Evolutionary conservation across 805 yeast genomes (phyloP).

Genomic region (Saccharomycopsis oosterbeekiorum): DNA sequence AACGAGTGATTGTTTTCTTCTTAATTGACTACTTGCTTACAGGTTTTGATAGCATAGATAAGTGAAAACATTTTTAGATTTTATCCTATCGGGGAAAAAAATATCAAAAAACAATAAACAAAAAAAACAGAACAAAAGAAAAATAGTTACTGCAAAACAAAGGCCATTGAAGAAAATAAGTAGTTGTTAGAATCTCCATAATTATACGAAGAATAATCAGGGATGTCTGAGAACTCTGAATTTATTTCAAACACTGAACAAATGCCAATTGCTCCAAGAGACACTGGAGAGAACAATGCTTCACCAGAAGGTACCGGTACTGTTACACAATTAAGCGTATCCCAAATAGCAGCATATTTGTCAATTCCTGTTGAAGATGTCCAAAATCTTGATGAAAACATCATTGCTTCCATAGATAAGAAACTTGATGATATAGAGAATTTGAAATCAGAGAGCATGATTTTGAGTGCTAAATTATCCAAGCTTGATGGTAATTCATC

Average conservation of each 20-base stretch:
- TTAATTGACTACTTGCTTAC: too few relatives aligned
- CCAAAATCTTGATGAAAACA: background rate
- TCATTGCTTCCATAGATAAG: background rate
- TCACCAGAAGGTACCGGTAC: background rate
- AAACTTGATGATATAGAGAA: slow-evolving; percentile 25
- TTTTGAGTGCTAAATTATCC: slow-evolving; percentile 25
- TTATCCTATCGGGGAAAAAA: too few relatives aligned
- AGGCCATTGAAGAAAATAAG: background rate
- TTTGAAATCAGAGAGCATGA: slow-evolving; percentile 23
- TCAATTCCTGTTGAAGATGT: slow-evolving; percentile 1
- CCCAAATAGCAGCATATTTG: slow-evolving; percentile 5
- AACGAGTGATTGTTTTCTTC: too few relatives aligned
- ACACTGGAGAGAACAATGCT: background rate
- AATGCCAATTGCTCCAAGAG: background rate
- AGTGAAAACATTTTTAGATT: too few relatives aligned
- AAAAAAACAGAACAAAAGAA: too few relatives aligned
- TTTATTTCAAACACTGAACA: background rate
- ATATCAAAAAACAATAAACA: too few relatives aligned
- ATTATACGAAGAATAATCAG: background rate
- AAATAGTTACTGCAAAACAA: too few relatives aligned
- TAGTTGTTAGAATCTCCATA: background rate
- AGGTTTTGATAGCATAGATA: too few relatives aligned
- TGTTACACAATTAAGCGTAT: background rate
- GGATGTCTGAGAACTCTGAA: background rate
- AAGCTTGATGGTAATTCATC: slow-evolving; percentile 24